These are phyloP conservation scores for Mortierella sp. DNA, from an alignment of 371 early-diverging fungal genomes.

Conservation along the genomic window DNA sequence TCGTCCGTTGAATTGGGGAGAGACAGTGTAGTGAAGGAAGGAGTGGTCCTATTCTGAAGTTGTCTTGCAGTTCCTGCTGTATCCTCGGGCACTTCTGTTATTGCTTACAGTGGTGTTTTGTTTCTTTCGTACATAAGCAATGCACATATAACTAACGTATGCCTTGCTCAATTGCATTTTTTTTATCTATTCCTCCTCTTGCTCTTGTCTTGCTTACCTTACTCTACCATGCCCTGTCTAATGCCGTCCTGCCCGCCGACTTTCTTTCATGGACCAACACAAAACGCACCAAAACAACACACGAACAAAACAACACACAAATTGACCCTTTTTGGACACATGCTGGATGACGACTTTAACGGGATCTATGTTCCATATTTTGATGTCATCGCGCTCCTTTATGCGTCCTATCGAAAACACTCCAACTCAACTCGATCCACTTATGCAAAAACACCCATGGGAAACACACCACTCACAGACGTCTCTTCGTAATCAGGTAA, in stretches of 20 bases:
- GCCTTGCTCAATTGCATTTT: constrained; percentile 4
- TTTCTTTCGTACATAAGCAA: neutral
- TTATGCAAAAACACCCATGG: neutral
- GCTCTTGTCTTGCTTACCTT: neutral
- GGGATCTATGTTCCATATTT: neutral
- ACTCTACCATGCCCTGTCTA: neutral
- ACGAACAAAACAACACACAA: neutral
- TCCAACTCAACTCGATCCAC: neutral
- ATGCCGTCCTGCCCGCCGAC: neutral
- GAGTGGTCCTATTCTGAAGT: neutral
- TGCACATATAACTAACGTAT: neutral
- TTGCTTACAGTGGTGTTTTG: neutral
- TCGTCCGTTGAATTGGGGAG: neutral
- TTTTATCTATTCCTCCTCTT: neutral
- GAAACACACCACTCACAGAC: constrained; percentile 29
- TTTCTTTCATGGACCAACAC: neutral
- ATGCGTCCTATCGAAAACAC: neutral
- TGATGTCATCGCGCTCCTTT: neutral
- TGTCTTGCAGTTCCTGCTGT: neutral
- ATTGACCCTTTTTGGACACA: neutral
- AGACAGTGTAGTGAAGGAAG: neutral
- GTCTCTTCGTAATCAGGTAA: constrained; percentile 57
- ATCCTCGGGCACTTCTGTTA: neutral
- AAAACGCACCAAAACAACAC: neutral
- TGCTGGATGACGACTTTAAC: neutral